Conservation (phyloP, 2,329 filamentous ascomycete genomes). For the Venturia pyrina region DNA sequence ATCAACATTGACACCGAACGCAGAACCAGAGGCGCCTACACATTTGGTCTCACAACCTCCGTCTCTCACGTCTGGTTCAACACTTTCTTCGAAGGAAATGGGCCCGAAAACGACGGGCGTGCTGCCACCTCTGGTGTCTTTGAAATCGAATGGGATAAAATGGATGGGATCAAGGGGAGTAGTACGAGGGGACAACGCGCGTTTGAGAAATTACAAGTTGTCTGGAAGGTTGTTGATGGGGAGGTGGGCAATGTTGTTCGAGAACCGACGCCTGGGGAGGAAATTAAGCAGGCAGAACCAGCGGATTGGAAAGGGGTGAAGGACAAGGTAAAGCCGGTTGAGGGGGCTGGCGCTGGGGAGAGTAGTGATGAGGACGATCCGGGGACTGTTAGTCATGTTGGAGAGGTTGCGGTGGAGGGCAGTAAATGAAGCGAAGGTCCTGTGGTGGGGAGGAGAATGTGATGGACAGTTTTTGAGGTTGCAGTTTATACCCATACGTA, state of each 20-base stretch:
- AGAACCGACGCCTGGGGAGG: slow-evolving; percentile 56
- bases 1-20: slow-evolving; percentile 86
- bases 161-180: slow-evolving; percentile 94
- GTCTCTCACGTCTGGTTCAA: slow-evolving; percentile 98
- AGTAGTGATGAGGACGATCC: not conserved
- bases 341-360: not conserved
- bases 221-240: slow-evolving; percentile 54
- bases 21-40: slow-evolving; percentile 38
- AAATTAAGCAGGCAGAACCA: slow-evolving; percentile 57
- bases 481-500: not conserved
- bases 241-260: slow-evolving; percentile 34
- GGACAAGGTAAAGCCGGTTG: not conserved
- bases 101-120: slow-evolving; percentile 57
- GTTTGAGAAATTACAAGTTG: slow-evolving; percentile 71
- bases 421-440: not conserved
- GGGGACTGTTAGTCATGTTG: not conserved
- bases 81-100: slow-evolving; percentile 76
- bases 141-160: slow-evolving; percentile 61
- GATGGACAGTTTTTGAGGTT: not conserved
- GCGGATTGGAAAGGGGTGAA: slow-evolving; percentile 57
- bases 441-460: too few relatives aligned
- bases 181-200: slow-evolving; percentile 64
- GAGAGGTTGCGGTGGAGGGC: not conserved
- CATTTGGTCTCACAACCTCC: slow-evolving; percentile 72
- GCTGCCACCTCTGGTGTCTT: slow-evolving; percentile 62